Evolutionary conservation across 176 grass and related monocot species (phyloP), one percentile per base, ranked within the genome.

Genomic region (Pharus latifolius): DNA sequence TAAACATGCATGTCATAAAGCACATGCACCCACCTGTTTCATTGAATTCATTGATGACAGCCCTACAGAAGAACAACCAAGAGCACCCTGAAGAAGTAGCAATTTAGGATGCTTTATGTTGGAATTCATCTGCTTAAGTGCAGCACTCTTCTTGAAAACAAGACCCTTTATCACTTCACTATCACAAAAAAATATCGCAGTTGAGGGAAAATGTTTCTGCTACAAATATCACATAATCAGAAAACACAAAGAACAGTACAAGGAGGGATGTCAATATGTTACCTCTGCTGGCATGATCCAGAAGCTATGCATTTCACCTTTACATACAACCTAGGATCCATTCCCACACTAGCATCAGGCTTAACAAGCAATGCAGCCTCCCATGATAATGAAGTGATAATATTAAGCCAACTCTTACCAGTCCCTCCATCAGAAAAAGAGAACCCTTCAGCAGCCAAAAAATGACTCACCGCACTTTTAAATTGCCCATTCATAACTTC

Each of bases 161-260:
- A 93, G 83, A 82, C 94, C 94, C 2, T 87, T 89, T 64, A 93
- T 81, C 86, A 92, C 86, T 87, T 98, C 77, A 83, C 94, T 98
- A 82, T 77, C 75, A 82, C 42, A 55, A 56, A 75, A 73, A 63
- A 48, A 77, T 33, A 74, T 35, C 40, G 8, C 11, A 27, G 56
- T 80, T 75, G 22, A 75, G 28, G 50, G 9, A 38, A 38, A 9
- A 38, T n/a, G 9, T 9, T 5, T 5, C 35, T 38, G 35, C 35
- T 38, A 38, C 35, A 38, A 38, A 38, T 38, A 38, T 38, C 6
- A 38, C 22, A 62, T 27, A 16, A 44, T 29, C 54, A 61, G 37
- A 22, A 14, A 26, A 62, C 44, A 38, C 11, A 75, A 61, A 62
- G 28, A 75, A 31, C 17, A 53, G 23, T 25, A 56, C 13, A 45